Evolutionary conservation across 805 yeast genomes (phyloP).

Genomic region (Candida taoyuanica): DNA sequence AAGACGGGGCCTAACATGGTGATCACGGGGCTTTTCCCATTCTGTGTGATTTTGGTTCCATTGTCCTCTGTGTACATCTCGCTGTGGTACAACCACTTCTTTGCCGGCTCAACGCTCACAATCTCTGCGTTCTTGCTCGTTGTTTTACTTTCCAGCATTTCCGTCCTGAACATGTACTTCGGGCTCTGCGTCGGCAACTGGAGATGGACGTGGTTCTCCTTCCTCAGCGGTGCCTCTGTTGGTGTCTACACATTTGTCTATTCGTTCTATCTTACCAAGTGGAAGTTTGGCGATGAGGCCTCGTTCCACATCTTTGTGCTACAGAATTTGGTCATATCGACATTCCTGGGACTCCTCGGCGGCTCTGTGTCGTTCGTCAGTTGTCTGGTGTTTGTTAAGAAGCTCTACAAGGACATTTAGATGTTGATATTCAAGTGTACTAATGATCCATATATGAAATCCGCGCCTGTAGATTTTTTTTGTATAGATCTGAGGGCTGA

Average conservation of each 20-base stretch:
- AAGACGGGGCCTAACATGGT: conserved; percentile 23
- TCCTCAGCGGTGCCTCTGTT: conserved; percentile 25
- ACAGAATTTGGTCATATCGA: conserved; percentile 23
- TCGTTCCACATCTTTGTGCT: conserved; percentile 22
- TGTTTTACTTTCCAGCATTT: conserved; percentile 15
- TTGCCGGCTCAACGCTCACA: conserved; percentile 16
- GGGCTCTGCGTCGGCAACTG: conserved; percentile 27
- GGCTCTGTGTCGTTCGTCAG: conserved; percentile 21
- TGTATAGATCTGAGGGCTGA: no score
- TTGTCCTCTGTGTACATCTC: conserved; percentile 26
- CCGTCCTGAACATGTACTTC: conserved; percentile 22
- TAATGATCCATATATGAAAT: no score
- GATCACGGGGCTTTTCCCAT: conserved; percentile 29
- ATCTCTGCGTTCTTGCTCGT: conserved; percentile 19
- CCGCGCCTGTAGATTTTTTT: no score
- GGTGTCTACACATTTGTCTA: conserved; percentile 26
- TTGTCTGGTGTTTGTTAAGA: conserved; percentile 18
- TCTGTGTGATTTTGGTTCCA: conserved; percentile 25
- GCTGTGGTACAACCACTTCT: conserved; percentile 27
- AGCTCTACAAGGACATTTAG: conserved; percentile 16
- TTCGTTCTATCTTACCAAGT: conserved; percentile 24
- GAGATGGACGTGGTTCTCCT: conserved; percentile 29
- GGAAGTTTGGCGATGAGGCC: conserved; percentile 27
- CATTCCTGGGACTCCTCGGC: conserved; percentile 23
- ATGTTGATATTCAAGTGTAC: not conserved